These are phyloP conservation scores for Funneliformis geosporum DNA, from an alignment of 192 early-diverging fungal genomes.

Conservation along the genomic window DNA sequence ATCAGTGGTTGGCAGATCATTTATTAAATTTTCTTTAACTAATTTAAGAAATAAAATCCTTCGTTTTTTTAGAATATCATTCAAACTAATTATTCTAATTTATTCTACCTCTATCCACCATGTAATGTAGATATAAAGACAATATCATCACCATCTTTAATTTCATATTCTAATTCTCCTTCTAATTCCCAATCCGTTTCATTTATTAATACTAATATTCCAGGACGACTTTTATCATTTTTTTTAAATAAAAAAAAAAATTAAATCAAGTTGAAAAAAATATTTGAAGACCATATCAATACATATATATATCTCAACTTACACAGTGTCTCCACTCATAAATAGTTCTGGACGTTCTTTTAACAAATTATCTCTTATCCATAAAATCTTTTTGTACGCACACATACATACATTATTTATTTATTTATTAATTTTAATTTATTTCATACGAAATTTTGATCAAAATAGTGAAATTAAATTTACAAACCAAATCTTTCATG, in stretches of 20 bases:
- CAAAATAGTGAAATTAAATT: constrained; percentile 43
- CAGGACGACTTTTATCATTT: constrained; percentile 69
- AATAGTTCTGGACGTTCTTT: constrained; percentile 85
- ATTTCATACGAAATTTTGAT: not conserved
- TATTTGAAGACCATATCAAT: too few species aligned
- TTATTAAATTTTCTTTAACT: too few species aligned
- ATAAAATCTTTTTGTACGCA: constrained; percentile 50
- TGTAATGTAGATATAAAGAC: constrained; percentile 98
- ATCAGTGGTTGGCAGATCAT: too few species aligned
- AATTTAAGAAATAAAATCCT: too few species aligned
- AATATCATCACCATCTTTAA: constrained; percentile 78
- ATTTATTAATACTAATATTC: constrained; percentile 94
- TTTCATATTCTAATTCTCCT: constrained; percentile 79
- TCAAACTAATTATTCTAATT: not conserved
- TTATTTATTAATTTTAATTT: not conserved
- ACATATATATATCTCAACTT: constrained; percentile 37
- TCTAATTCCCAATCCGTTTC: constrained; percentile 96
- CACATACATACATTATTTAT: not conserved
- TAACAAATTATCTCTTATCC: constrained; percentile 69
- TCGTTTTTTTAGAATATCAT: too few species aligned
- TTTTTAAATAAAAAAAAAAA: not conserved
- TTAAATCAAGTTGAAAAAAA: not conserved
- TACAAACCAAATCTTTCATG: constrained; percentile 54
- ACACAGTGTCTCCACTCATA: constrained; percentile 78
- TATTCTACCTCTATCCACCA: constrained; percentile 69